Conservation (phyloP, 805 yeast genomes). For the Torulaspora indica region DNA sequence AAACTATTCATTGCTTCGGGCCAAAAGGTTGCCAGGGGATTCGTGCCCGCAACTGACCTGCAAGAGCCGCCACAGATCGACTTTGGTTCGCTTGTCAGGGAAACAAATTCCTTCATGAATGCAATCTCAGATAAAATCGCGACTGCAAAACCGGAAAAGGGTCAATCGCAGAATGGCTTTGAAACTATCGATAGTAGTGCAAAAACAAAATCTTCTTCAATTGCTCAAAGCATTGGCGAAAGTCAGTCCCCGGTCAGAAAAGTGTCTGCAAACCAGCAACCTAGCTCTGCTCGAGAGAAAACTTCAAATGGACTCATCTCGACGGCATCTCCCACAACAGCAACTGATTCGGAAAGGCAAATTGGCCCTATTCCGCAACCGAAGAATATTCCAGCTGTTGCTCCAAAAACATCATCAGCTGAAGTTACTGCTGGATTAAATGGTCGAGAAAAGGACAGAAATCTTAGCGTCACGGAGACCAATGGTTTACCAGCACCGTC, state of each 20-base stretch:
- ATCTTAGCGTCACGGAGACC: neutral
- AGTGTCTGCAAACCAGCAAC: neutral
- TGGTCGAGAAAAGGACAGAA: neutral
- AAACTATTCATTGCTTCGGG: slow-evolving; percentile 13
- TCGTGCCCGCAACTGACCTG: slow-evolving; percentile 20
- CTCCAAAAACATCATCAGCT: slow-evolving; percentile 2
- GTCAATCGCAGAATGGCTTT: neutral
- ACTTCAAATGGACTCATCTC: neutral
- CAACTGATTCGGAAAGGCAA: neutral
- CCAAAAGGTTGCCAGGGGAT: slow-evolving; percentile 9
- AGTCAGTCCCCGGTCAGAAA: neutral
- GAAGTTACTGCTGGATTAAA: neutral
- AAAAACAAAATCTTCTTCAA: neutral
- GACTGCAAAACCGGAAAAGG: neutral
- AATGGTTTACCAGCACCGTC: neutral
- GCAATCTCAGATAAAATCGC: neutral
- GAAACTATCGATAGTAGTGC: too few relatives aligned
- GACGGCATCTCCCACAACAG: neutral
- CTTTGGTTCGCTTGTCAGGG: slow-evolving; percentile 14
- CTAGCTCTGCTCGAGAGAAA: neutral
- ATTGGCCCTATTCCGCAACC: neutral
- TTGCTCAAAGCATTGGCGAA: neutral
- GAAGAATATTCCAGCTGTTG: neutral
- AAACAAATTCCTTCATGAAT: slow-evolving; percentile 17
- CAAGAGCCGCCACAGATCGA: slow-evolving; percentile 21